phyloP scores from a whole-genome alignment of 2,329 filamentous ascomycete genomes.

The Claviceps africana region DNA sequence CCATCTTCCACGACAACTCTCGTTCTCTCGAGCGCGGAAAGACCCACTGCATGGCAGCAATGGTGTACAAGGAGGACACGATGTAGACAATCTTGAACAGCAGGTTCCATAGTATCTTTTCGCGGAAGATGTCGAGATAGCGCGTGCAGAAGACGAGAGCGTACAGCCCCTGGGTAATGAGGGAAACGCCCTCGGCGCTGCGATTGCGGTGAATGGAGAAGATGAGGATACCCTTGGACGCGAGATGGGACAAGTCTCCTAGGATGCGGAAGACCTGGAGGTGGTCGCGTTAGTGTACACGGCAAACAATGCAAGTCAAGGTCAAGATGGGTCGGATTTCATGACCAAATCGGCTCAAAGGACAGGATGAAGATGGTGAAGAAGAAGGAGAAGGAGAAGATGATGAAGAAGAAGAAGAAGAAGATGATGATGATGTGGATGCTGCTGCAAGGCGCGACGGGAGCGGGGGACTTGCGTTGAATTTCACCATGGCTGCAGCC shows the following conservation, averaged over 20 bases:
- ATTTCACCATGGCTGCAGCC: conserved; percentile 23
- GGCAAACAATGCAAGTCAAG: not conserved
- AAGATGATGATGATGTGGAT: not conserved
- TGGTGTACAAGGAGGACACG: conserved; percentile 67
- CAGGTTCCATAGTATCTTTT: conserved; percentile 51
- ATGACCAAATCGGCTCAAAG: too few relatives aligned
- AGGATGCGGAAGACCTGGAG: conserved; percentile 55
- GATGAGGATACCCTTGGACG: conserved; percentile 82
- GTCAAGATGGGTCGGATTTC: too few relatives aligned
- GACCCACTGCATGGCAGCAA: conserved; percentile 74
- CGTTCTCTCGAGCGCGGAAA: conserved; percentile 79
- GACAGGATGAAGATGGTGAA: not conserved
- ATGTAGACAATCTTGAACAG: conserved; percentile 87
- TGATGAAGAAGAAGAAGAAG: not conserved
- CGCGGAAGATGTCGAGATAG: conserved; percentile 68
- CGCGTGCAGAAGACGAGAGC: conserved; percentile 71
- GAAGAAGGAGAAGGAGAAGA: not conserved
- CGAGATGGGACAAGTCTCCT: conserved; percentile 71
- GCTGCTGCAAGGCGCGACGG: too few relatives aligned
- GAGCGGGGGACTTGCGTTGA: conserved; percentile 21
- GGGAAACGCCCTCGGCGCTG: conserved; percentile 80
- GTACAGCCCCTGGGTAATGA: conserved; percentile 85
- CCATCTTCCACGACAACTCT: conserved; percentile 89
- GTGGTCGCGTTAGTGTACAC: not conserved
- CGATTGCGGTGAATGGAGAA: conserved; percentile 78